Conservation (phyloP, 2,329 filamentous ascomycete genomes). For the Dactylonectria estremocensis region DNA sequence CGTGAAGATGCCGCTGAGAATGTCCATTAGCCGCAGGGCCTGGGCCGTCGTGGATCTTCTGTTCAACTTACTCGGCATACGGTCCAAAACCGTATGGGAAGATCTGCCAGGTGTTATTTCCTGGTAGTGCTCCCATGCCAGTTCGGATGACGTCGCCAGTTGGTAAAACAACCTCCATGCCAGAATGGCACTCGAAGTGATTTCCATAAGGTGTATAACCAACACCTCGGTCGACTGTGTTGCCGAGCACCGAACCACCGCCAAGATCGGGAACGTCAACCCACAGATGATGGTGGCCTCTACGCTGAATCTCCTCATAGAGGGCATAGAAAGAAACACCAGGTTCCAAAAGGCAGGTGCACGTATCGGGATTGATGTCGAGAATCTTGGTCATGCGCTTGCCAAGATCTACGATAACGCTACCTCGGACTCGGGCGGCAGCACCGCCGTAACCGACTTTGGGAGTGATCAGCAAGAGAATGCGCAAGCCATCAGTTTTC, state of each 20-base stretch:
- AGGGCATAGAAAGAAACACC: slow-evolving; percentile 36
- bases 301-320: slow-evolving; percentile 35
- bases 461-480: not conserved
- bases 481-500: not conserved
- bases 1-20: slow-evolving; percentile 28
- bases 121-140: slow-evolving; percentile 38
- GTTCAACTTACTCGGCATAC: slow-evolving; percentile 27
- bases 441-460: slow-evolving; percentile 39
- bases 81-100: slow-evolving; percentile 41
- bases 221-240: slow-evolving; percentile 37
- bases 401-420: slow-evolving; percentile 27
- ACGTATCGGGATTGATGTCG: slow-evolving; percentile 34
- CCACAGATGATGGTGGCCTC: slow-evolving; percentile 36
- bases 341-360: slow-evolving; percentile 36
- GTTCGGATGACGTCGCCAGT: slow-evolving; percentile 35
- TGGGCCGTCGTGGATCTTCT: not conserved
- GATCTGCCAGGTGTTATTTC: slow-evolving; percentile 35
- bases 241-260: slow-evolving; percentile 36
- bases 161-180: slow-evolving; percentile 39
- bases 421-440: slow-evolving; percentile 35
- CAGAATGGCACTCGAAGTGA: slow-evolving; percentile 42
- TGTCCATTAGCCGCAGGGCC: not conserved
- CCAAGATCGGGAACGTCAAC: slow-evolving; percentile 40
- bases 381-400: slow-evolving; percentile 39
- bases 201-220: slow-evolving; percentile 40